Percentiles rank a stretch among this genome's conserved stretches.
Conservation (phyloP, 768 basidiomycete genomes). For the Saitozyma sp. region DNA sequence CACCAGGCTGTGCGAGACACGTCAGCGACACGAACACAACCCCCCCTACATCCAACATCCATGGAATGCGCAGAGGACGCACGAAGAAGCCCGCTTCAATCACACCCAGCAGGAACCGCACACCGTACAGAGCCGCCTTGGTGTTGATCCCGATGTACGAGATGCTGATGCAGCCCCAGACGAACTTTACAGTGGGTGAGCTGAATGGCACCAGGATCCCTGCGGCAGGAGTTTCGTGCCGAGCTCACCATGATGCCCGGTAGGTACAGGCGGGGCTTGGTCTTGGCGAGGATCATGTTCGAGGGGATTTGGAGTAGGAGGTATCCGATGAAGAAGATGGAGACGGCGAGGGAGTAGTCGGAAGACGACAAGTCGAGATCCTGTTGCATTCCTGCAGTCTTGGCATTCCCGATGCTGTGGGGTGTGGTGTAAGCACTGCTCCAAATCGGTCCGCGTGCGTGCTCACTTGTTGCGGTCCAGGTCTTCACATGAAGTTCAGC, state of each 20-base stretch:
- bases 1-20: slow-evolving; percentile 4
- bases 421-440: neutral
- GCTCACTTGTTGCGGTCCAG: slow-evolving; percentile 19
- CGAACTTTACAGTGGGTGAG: neutral
- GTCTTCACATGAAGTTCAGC: slow-evolving; percentile 14
- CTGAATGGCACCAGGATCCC: neutral
- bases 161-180: slow-evolving; percentile 20
- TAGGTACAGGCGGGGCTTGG: slow-evolving; percentile 12
- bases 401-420: slow-evolving; percentile 18
- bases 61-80: neutral
- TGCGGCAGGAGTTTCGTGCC: neutral
- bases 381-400: slow-evolving; percentile 27
- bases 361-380: slow-evolving; percentile 33
- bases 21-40: neutral
- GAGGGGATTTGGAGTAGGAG: slow-evolving; percentile 22
- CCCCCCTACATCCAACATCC: neutral
- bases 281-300: slow-evolving; percentile 15
- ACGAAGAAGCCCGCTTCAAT: slow-evolving; percentile 22
- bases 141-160: slow-evolving; percentile 11
- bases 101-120: slow-evolving; percentile 16
- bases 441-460: neutral
- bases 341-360: slow-evolving; percentile 11
- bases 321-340: slow-evolving; percentile 20
- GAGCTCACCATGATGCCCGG: slow-evolving; percentile 16
- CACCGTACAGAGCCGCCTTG: slow-evolving; percentile 7